Base-by-base conservation (phyloP, 139 green algal genomes). In the Picochlorum costavermella region DNA sequence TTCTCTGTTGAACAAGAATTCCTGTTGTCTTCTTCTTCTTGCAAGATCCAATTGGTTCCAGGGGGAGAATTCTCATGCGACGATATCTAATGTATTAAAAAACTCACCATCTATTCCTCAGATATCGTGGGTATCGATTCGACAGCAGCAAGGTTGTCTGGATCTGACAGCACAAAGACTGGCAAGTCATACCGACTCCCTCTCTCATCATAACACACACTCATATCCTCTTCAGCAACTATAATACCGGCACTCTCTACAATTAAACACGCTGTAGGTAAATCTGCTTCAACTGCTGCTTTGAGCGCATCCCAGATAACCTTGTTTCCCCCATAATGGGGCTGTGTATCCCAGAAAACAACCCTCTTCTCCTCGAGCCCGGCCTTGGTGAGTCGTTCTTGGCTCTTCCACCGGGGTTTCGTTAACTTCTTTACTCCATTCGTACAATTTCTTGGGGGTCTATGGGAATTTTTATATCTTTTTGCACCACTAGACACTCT, bases 261-360 rank as follows among this genome's bases (percentile, higher is more conserved):
- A 23, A 96, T 85, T 3, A 87, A 49, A 29, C 65, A 62, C 2
- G 75, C 72, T 6, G 81, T 86, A 10, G 77, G 68, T 20, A 79
- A 40, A 50, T 96, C 84, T 20, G 75, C 57, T 12, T 87, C 78
- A 30, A 48, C 68, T 0, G 83, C 86, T 0, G 79, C 86, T 29
- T 77, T 79, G 2, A 94, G 60, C 2, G 86, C 83, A 60, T 94
- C 86, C 86, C 86, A 94, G 25, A 94, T 92, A 17, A 85, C 86
- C 76, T 65, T 68, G 10, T 80, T 70, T 1, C 89, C 89, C 0
- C 89, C 89, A 60, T 96, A 96, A 58, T 88, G 75, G 1, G 89
- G 89, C 65, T 90, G 78, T 8, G 89, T 96, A 33, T 96, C 87
- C 89, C 89, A 96, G 51, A 95, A 96, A 65, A 91, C 81, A 2